These are phyloP conservation scores for Brassica hybrid DNA, from an alignment of 441 rosid genomes.

Conservation along the genomic window DNA sequence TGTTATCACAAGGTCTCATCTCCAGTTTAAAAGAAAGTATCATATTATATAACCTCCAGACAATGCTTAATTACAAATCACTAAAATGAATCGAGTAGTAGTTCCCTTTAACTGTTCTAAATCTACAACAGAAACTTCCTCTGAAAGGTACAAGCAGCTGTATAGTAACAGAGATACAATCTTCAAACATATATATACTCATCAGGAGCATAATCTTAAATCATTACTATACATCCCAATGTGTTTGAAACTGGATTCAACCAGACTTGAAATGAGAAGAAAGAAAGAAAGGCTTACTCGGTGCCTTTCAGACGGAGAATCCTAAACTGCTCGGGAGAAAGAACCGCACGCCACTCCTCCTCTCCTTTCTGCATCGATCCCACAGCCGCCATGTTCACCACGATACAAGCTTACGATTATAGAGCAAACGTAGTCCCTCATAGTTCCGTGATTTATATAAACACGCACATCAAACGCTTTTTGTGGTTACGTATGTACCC, in stretches of 20 bases:
- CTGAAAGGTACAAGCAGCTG: background rate
- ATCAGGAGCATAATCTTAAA: background rate
- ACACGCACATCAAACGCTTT: too few species aligned
- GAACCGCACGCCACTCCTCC: conserved; percentile 68
- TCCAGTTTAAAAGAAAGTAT: too few species aligned
- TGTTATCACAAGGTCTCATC: background rate
- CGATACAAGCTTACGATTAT: too few species aligned
- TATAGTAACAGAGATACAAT: background rate
- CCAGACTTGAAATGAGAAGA: background rate
- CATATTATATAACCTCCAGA: too few species aligned
- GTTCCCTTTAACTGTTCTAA: too few species aligned
- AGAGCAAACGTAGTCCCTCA: too few species aligned
- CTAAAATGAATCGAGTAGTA: too few species aligned
- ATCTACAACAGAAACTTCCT: too few species aligned
- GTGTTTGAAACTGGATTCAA: background rate
- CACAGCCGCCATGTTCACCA: background rate
- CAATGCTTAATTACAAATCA: too few species aligned
- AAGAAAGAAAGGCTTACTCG: too few species aligned
- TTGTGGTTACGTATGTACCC: too few species aligned
- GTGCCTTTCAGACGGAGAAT: conserved; percentile 50
- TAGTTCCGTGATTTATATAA: too few species aligned
- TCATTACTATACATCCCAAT: background rate
- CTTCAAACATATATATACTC: background rate
- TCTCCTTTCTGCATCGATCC: conserved; percentile 25
- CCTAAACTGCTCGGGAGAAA: conserved; percentile 40